Conservation (phyloP, 805 yeast genomes). For the Cyberlindnera xylosilytica region DNA sequence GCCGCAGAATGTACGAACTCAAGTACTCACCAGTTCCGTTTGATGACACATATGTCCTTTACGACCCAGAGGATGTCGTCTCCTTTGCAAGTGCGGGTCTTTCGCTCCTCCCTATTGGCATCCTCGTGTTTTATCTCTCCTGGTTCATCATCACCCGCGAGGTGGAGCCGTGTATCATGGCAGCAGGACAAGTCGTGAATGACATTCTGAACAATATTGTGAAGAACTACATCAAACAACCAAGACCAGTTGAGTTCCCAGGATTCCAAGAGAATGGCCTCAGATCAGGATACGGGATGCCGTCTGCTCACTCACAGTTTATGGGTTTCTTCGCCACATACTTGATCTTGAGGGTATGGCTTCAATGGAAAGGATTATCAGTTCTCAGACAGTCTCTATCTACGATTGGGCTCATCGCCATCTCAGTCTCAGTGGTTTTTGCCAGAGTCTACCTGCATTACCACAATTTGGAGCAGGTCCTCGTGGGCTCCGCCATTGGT, state of each 20-base stretch:
- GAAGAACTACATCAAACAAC: constrained; percentile 62
- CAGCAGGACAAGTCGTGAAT: constrained; percentile 80
- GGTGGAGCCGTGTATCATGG: constrained; percentile 77
- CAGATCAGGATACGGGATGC: constrained; percentile 86
- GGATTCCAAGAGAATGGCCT: constrained; percentile 37
- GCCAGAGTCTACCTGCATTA: constrained; percentile 79
- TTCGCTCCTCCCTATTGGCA: constrained; percentile 76
- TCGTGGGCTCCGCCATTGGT: constrained; percentile 71
- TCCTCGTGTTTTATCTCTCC: constrained; percentile 74
- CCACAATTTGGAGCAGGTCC: constrained; percentile 71
- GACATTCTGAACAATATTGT: constrained; percentile 69
- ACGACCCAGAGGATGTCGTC: constrained; percentile 61
- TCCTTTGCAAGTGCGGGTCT: constrained; percentile 65
- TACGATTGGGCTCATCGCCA: constrained; percentile 25
- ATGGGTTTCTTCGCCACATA: constrained; percentile 81
- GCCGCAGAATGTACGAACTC: constrained; percentile 6
- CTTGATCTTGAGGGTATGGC: constrained; percentile 40
- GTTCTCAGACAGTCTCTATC: constrained; percentile 30
- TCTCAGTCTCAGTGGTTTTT: constrained; percentile 46
- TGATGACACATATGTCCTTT: constrained; percentile 83
- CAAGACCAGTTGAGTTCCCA: constrained; percentile 58
- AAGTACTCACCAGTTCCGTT: constrained; percentile 48
- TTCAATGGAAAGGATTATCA: constrained; percentile 40
- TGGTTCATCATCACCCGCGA: constrained; percentile 84
- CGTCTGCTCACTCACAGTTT: constrained; percentile 94